Conservation (phyloP, 306 rosid species). For the Rubus idaeus region DNA sequence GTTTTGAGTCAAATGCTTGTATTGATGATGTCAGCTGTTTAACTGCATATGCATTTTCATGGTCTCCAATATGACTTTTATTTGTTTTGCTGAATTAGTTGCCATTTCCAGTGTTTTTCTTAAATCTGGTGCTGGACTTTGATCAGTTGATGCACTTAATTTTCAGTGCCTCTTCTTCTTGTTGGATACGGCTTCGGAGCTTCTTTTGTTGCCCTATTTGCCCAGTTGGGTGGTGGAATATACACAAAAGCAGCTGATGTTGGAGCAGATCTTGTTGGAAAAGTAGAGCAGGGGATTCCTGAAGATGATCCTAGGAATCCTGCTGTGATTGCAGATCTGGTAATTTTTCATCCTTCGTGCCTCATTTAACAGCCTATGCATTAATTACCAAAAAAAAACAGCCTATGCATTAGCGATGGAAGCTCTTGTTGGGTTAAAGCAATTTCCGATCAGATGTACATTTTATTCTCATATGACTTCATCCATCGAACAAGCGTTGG, state of each 20-base stretch:
- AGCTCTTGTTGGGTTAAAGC: background rate
- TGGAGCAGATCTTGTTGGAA: constrained; percentile 99
- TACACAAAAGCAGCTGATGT: constrained; percentile 98
- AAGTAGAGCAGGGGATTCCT: constrained; percentile 98
- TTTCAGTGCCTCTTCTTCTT: constrained; percentile 96
- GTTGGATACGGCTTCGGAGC: constrained; percentile 99
- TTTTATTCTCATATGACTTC: background rate
- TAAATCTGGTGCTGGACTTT: constrained; percentile 23
- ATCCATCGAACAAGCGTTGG: background rate
- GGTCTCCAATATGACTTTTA: constrained; percentile 2
- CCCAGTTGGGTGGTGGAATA: constrained; percentile 99
- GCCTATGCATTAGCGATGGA: too few species aligned
- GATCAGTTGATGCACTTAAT: constrained; percentile 17
- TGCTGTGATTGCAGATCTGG: constrained; percentile 99
- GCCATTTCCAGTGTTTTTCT: constrained; percentile 7
- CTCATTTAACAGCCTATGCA: constrained; percentile 6
- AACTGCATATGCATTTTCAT: background rate
- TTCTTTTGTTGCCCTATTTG: constrained; percentile 95
- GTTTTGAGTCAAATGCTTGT: background rate
- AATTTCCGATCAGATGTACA: background rate
- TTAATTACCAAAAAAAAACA: too few species aligned
- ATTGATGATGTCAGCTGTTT: background rate
- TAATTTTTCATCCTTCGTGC: constrained; percentile 36
- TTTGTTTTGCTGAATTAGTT: background rate
- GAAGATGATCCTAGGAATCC: constrained; percentile 99